phyloP scores from a whole-genome alignment of 2,329 filamentous ascomycete species.

The Kalaharituber pfeilii region DNA sequence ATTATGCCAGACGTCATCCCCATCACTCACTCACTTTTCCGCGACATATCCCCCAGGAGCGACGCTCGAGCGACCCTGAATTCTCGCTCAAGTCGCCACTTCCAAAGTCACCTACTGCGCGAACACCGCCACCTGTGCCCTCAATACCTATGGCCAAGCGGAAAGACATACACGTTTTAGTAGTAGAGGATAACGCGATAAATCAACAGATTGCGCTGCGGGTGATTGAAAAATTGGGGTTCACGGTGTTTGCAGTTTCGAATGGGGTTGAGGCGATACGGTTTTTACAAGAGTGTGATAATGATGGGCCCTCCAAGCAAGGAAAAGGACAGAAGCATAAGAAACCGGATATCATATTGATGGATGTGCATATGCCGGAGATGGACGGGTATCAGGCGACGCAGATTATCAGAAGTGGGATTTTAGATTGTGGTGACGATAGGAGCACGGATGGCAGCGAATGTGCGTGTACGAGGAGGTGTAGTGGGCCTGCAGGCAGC shows the following conservation, averaged over 20 bases:
- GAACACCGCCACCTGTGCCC: not conserved
- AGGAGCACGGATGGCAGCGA: not conserved
- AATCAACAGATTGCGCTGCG: conserved; percentile 63
- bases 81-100: too few relatives aligned
- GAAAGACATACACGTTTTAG: conserved; percentile 47
- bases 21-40: not conserved
- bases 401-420: conserved; percentile 50
- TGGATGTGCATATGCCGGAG: conserved; percentile 62
- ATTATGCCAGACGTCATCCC: not conserved
- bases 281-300: conserved; percentile 36
- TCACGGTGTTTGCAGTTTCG: conserved; percentile 53
- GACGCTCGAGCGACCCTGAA: too few relatives aligned
- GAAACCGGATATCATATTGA: conserved; percentile 54
- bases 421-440: conserved; percentile 35
- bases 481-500: not conserved
- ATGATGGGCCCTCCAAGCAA: too few relatives aligned
- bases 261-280: conserved; percentile 65
- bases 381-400: conserved; percentile 65
- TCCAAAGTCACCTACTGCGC: not conserved
- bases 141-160: conserved; percentile 33
- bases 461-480: not conserved
- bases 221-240: conserved; percentile 56
- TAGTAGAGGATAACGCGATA: conserved; percentile 67
- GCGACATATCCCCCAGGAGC: not conserved
- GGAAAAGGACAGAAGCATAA: conserved; percentile 23